Evolutionary conservation across 768 basidiomycete species (phyloP).

Genomic region (Crassisporium funariophilum): DNA sequence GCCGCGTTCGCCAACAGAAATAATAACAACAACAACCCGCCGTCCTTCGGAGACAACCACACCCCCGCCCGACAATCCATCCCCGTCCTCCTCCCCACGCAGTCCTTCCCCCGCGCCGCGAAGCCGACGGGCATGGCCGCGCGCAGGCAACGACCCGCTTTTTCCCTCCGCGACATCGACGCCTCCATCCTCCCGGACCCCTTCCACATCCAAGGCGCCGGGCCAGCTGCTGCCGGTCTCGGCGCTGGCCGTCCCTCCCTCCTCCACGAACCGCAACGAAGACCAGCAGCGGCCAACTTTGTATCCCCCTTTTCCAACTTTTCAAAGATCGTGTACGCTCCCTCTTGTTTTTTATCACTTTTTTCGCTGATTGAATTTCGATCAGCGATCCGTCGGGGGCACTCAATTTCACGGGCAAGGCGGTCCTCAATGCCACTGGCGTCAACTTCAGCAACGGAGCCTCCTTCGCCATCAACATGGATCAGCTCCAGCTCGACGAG

Average conservation of each 20-base stretch:
- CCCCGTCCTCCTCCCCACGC: constrained; percentile 16
- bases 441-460: constrained; percentile 86
- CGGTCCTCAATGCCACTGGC: constrained; percentile 87
- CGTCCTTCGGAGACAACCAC: constrained; percentile 38
- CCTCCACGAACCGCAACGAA: constrained; percentile 39
- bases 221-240: constrained; percentile 66
- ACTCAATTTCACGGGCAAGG: constrained; percentile 92
- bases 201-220: constrained; percentile 15
- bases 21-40: constrained; percentile 18
- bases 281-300: constrained; percentile 42
- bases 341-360: constrained; percentile 8
- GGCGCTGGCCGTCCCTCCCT: constrained; percentile 66
- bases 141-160: constrained; percentile 53
- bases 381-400: constrained; percentile 92
- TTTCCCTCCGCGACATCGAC: constrained; percentile 65
- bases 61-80: constrained; percentile 29
- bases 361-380: constrained; percentile 7
- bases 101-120: constrained; percentile 27
- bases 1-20: constrained; percentile 60
- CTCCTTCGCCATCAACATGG: constrained; percentile 94
- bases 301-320: constrained; percentile 91
- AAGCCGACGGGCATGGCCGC: constrained; percentile 36
- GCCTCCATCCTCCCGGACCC: constrained; percentile 43
- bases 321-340: constrained; percentile 86
- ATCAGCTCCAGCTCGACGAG: constrained; percentile 85